Conservation (phyloP, 805 yeast species). For the Candida xyloterini region DNA sequence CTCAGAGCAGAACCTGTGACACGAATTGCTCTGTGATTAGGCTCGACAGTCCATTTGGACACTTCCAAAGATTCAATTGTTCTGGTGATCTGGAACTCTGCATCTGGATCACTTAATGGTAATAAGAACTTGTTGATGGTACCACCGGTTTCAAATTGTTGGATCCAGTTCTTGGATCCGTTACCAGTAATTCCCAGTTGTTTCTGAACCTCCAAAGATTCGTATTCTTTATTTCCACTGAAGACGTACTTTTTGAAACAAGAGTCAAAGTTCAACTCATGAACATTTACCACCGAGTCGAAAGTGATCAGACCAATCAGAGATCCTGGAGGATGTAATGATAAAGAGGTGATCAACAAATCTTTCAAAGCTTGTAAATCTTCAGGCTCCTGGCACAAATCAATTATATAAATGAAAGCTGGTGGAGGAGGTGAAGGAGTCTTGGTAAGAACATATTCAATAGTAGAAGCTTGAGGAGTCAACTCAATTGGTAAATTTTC, state of each 20-base stretch:
- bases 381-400: constrained; percentile 86
- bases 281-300: constrained; percentile 89
- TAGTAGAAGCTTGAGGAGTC: constrained; percentile 63
- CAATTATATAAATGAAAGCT: constrained; percentile 79
- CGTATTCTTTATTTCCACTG: constrained; percentile 84
- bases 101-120: constrained; percentile 37
- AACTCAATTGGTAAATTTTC: constrained; percentile 82
- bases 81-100: constrained; percentile 80
- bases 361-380: constrained; percentile 82
- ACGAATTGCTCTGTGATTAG: constrained; percentile 81
- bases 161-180: constrained; percentile 36
- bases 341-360: constrained; percentile 68
- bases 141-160: constrained; percentile 41
- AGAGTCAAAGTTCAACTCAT: constrained; percentile 64
- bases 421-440: constrained; percentile 69
- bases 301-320: constrained; percentile 82
- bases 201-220: constrained; percentile 35
- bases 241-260: constrained; percentile 77
- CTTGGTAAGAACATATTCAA: constrained; percentile 79
- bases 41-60: constrained; percentile 74
- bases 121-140: constrained; percentile 39
- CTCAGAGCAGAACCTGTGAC: constrained; percentile 91
- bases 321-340: constrained; percentile 85
- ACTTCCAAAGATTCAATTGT: constrained; percentile 69
- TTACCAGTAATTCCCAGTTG: constrained; percentile 37